phyloP scores from a whole-genome alignment of 805 yeast genomes.

The Candida boleticola region DNA sequence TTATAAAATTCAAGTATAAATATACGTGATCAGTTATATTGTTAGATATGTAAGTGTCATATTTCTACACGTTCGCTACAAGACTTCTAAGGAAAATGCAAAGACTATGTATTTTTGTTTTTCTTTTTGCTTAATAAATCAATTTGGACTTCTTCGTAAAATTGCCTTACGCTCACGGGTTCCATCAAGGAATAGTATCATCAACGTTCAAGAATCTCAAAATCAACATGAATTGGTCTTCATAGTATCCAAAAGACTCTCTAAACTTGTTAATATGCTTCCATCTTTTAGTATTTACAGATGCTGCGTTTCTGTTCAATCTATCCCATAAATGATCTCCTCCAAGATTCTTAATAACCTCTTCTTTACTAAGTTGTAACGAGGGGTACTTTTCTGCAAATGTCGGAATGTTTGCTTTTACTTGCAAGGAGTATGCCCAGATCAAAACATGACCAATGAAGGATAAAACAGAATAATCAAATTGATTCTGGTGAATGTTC shows the following conservation, averaged over 20 bases:
- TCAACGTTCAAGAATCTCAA: constrained; percentile 34
- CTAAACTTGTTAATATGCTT: constrained; percentile 39
- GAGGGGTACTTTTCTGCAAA: constrained; percentile 17
- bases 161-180: too few relatives aligned
- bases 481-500: constrained; percentile 30
- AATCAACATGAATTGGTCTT: constrained; percentile 37
- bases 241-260: constrained; percentile 34
- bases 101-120: too few relatives aligned
- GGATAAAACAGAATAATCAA: constrained; percentile 37
- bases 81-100: too few relatives aligned
- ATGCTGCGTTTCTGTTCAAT: constrained; percentile 25
- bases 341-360: constrained; percentile 26
- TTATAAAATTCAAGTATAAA: too few relatives aligned
- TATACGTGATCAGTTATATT: too few relatives aligned
- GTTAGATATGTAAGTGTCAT: too few relatives aligned
- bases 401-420: constrained; percentile 1
- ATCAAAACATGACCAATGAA: constrained; percentile 37
- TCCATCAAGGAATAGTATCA: constrained; percentile 13
- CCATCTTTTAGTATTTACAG: constrained; percentile 41
- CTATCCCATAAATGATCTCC: constrained; percentile 43
- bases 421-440: constrained; percentile 26
- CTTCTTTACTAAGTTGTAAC: constrained; percentile 15
- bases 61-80: too few relatives aligned
- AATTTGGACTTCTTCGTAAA: too few relatives aligned
- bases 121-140: too few relatives aligned